Conservation (phyloP, 257 asterid genomes). For the Penstemon davidsonii region DNA sequence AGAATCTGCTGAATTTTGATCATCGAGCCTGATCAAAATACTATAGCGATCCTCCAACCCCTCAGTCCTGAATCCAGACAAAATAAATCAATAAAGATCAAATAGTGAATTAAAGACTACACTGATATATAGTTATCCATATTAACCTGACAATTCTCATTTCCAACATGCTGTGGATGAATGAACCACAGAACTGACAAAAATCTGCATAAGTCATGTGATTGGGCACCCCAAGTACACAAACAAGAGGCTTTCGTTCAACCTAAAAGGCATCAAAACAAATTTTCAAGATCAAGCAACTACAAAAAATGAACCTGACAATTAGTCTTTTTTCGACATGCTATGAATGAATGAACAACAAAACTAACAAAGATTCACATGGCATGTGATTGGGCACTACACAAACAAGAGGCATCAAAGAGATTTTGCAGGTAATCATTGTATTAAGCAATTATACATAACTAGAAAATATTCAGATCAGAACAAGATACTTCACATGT, state of each 20-base stretch:
- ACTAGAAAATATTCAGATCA: not conserved
- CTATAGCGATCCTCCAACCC: slow-evolving; percentile 79
- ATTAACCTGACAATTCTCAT: slow-evolving; percentile 88
- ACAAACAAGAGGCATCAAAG: slow-evolving; percentile 59
- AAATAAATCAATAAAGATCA: slow-evolving; percentile 21
- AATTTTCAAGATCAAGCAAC: not conserved
- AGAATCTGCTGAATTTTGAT: slow-evolving; percentile 74
- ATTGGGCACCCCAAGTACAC: slow-evolving; percentile 91
- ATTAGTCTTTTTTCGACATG: slow-evolving; percentile 80
- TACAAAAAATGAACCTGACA: slow-evolving; percentile 57
- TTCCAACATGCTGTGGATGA: slow-evolving; percentile 79
- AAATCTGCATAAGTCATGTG: slow-evolving; percentile 96
- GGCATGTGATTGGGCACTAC: slow-evolving; percentile 98
- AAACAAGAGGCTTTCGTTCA: slow-evolving; percentile 79
- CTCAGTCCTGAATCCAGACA: slow-evolving; percentile 58
- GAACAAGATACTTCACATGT: not conserved
- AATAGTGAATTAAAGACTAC: slow-evolving; percentile 14
- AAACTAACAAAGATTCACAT: slow-evolving; percentile 91
- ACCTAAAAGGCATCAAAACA: slow-evolving; percentile 47
- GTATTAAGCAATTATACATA: not conserved
- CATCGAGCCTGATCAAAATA: slow-evolving; percentile 75
- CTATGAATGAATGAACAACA: slow-evolving; percentile 86
- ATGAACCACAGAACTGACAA: slow-evolving; percentile 92
- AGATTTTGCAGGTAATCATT: not conserved
- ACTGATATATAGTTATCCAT: slow-evolving; percentile 9